Base-by-base conservation (phyloP, 2,329 filamentous ascomycete species). In the Dendryphion nanum region DNA sequence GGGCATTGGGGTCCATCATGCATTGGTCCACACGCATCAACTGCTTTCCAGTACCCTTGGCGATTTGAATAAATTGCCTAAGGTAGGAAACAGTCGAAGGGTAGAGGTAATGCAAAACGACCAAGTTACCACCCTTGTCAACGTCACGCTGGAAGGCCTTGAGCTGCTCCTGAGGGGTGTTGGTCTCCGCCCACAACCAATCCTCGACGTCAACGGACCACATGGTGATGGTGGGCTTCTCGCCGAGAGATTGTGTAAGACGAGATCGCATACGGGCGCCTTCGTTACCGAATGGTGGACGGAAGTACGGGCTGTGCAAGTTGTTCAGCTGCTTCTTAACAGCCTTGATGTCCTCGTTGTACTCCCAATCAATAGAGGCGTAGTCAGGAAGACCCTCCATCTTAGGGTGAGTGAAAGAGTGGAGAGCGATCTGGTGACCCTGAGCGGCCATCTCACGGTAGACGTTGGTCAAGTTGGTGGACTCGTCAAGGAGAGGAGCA, bases 151-250 rank as follows among this genome's bases (percentile, higher is more conserved):
- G 73, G 64, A 86, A 86, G 10, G 81, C 79, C 3, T 78, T 77
- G 12, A 84, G 65, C 64, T 86, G 83, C 53, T 81, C 80, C 67
- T 84, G 77, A 1, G 82, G 82, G 3, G 81, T 85, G 30, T 65
- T 53, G 0, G 72, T 75, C 55, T 75, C 66, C 1, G 79, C 82
- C 80, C 81, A 86, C 17, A 83, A 53, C 80, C 81, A 86, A 57
- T 86, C 83, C 67, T 86, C 79, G 20, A 85, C 78, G 52, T 86
- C 82, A 30, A 86, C 78, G 52, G 75, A 81, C 83, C 82, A 86
- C 59, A 79, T 80, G 35, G 85, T 75, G 30, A 85, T 76, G 1
- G 79, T 74, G 12, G 76, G 70, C 2, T 71, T 66, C 15, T 75
- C 71, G 13, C 58, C 61, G 3, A 62, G 45, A 61, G 61, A 30